Conservation (phyloP, 257 asterid genomes). For the Striga asiatica region DNA sequence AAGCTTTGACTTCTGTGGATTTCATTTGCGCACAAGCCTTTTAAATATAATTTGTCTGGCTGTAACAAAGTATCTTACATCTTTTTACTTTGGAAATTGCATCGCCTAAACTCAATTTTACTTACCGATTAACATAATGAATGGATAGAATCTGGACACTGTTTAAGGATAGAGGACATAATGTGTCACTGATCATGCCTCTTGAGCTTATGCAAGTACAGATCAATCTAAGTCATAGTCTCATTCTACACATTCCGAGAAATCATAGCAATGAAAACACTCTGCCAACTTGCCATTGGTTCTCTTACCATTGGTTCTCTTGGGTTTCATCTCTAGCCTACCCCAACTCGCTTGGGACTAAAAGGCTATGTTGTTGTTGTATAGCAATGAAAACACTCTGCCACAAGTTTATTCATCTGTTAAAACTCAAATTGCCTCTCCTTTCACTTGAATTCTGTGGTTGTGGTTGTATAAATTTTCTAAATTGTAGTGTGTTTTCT, state of each 20-base stretch:
- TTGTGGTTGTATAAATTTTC: neutral
- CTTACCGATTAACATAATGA: constrained; percentile 1
- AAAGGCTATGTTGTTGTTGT: too few relatives aligned
- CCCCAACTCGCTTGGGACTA: too few relatives aligned
- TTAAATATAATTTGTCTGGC: constrained; percentile 4
- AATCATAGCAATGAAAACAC: neutral
- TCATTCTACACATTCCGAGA: neutral
- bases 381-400: neutral
- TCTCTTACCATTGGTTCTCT: too few relatives aligned
- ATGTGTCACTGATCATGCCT: neutral
- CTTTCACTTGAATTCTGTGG: neutral
- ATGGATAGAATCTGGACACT: constrained; percentile 5
- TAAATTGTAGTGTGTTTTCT: neutral
- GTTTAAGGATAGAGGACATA: constrained; percentile 1
- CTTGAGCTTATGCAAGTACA: neutral
- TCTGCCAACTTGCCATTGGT: too few relatives aligned
- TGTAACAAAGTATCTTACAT: neutral
- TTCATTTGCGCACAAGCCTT: constrained; percentile 8
- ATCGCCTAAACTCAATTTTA: constrained; percentile 8
- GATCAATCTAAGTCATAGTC: constrained; percentile 3
- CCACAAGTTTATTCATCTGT: constrained; percentile 6
- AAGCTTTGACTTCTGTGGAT: constrained; percentile 12
- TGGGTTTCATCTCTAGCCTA: too few relatives aligned
- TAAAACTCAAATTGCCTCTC: neutral
- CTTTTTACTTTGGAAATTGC: neutral